Evolutionary conservation across 306 rosid genomes (phyloP).

Genomic region (Psophocarpus tetragonolobus): DNA sequence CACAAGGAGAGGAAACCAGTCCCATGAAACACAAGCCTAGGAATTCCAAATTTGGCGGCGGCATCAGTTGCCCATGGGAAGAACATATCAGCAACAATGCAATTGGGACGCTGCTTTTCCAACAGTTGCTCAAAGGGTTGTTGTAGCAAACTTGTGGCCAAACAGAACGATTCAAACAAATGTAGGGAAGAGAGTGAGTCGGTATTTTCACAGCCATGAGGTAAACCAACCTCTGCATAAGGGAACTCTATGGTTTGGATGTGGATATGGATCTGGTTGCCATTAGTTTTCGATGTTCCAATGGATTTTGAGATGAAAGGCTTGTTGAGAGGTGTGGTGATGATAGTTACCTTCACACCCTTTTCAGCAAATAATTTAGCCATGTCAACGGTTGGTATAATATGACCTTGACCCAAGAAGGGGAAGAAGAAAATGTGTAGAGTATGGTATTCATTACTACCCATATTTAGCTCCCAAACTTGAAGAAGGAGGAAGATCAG

Average conservation of each 20-base stretch:
- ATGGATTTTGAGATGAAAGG: constrained; percentile 29
- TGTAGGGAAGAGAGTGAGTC: constrained; percentile 19
- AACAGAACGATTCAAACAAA: background rate
- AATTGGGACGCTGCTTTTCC: constrained; percentile 3
- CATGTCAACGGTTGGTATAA: background rate
- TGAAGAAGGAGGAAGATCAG: background rate
- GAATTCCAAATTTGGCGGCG: constrained; percentile 41
- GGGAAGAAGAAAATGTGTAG: background rate
- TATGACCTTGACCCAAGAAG: background rate
- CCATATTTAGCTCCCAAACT: background rate
- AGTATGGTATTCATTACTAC: background rate
- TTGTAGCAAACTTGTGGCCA: background rate
- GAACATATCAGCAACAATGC: constrained; percentile 30
- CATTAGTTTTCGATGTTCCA: background rate
- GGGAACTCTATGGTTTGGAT: constrained; percentile 38
- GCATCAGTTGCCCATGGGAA: constrained; percentile 43
- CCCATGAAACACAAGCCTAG: constrained; percentile 42
- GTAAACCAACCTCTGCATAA: constrained; percentile 17
- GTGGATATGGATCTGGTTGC: background rate
- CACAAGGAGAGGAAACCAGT: constrained; percentile 36
- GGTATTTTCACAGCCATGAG: constrained; percentile 33
- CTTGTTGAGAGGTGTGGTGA: constrained; percentile 17
- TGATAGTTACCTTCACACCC: background rate
- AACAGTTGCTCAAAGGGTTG: constrained; percentile 33
- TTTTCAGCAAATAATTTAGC: background rate